A percentile compares a stretch with the other conserved stretches of the same genome.
Evolutionary conservation across 352 stramenopile species (phyloP).

Genomic region (Aphanomyces astaci): DNA sequence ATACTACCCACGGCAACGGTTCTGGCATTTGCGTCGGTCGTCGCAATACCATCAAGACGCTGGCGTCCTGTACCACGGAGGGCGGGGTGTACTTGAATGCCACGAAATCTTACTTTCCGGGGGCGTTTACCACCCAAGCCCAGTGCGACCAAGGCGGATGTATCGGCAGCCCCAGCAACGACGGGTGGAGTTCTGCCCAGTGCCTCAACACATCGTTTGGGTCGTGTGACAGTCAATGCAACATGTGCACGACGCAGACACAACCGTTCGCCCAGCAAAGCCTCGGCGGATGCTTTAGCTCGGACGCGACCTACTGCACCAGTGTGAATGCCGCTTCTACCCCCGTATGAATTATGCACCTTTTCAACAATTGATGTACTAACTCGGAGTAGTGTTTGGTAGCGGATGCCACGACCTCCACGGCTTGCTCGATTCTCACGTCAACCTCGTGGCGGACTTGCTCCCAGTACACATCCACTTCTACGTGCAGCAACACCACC

Average conservation of each 20-base stretch:
- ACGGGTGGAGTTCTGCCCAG: slow-evolving; percentile 4
- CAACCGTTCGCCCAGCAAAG: neutral
- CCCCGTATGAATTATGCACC: neutral
- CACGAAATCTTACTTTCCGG: neutral
- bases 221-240: neutral
- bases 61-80: neutral
- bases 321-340: neutral
- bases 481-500: neutral
- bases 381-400: slow-evolving; percentile 1
- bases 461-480: neutral
- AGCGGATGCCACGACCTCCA: neutral
- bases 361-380: too few relatives aligned
- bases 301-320: neutral
- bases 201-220: neutral
- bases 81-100: neutral
- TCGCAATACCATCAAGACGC: neutral
- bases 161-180: neutral
- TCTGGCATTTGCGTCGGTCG: slow-evolving; percentile 6
- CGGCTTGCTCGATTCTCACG: neutral
- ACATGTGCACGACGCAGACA: neutral
- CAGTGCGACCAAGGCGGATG: neutral
- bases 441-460: neutral
- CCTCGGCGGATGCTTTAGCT: neutral
- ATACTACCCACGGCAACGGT: neutral
- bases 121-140: slow-evolving; percentile 4